phyloP scores from a whole-genome alignment of 2,329 filamentous ascomycete species.

The Verruconis gallopava region DNA sequence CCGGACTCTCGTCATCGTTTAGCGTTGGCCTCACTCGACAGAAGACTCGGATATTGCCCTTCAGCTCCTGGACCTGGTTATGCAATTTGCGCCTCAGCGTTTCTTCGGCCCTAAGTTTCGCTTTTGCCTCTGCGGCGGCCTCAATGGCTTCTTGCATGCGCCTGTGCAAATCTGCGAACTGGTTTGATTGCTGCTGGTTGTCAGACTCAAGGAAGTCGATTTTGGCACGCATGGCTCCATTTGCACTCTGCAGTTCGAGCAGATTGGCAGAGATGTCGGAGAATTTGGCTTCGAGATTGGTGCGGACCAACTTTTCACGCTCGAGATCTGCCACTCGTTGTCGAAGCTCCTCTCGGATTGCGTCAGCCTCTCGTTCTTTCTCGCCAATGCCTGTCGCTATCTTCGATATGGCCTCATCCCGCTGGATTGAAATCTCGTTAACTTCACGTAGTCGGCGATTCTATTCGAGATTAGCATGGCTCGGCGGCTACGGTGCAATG shows the following conservation, averaged over 20 bases:
- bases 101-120: conserved; percentile 83
- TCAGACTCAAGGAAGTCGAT: conserved; percentile 85
- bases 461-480: too few relatives aligned
- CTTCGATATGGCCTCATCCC: conserved; percentile 35
- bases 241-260: conserved; percentile 55
- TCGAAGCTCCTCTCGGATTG: conserved; percentile 37
- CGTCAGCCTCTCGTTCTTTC: conserved; percentile 41
- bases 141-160: conserved; percentile 66
- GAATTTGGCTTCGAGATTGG: conserved; percentile 42
- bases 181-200: conserved; percentile 75
- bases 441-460: conserved; percentile 47
- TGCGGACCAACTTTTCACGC: conserved; percentile 49
- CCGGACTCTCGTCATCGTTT: conserved; percentile 49
- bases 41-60: conserved; percentile 97
- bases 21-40: conserved; percentile 77
- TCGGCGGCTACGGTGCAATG: neutral
- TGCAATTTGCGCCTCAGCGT: conserved; percentile 82
- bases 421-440: conserved; percentile 46
- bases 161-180: conserved; percentile 69
- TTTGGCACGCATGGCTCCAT: conserved; percentile 64
- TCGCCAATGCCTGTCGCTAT: conserved; percentile 37
- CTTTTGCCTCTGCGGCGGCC: conserved; percentile 54
- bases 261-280: conserved; percentile 27
- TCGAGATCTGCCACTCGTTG: conserved; percentile 30
- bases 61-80: conserved; percentile 95